Conservation (phyloP, 495 filamentous ascomycete species). For the Aspergillus steynii region DNA sequence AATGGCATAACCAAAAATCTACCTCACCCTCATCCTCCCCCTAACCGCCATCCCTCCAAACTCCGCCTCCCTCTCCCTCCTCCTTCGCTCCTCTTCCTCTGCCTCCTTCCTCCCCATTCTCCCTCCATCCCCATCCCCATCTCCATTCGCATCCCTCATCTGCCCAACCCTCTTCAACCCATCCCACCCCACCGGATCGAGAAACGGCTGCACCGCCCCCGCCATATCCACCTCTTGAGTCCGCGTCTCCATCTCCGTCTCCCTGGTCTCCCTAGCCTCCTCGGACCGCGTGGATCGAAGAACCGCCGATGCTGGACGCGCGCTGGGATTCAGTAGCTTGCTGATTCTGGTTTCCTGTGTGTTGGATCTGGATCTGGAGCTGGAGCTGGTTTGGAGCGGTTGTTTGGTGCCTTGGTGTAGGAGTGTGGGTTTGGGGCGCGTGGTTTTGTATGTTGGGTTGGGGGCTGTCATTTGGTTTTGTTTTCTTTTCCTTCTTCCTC, state of each 20-base stretch:
- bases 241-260: not conserved
- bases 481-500: no score
- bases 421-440: slow-evolving; percentile 43
- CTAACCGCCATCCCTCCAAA: slow-evolving; percentile 36
- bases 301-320: not conserved
- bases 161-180: slow-evolving; percentile 8
- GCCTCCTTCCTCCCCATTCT: slow-evolving; percentile 10
- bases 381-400: not conserved
- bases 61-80: slow-evolving; percentile 28
- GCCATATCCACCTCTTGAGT: slow-evolving; percentile 26
- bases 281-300: not conserved
- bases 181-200: slow-evolving; percentile 27
- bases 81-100: slow-evolving; percentile 20
- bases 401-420: slow-evolving; percentile 34
- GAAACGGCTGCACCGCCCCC: slow-evolving; percentile 29
- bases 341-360: no score
- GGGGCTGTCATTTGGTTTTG: slow-evolving; percentile 1
- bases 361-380: not conserved
- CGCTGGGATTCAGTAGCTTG: not conserved
- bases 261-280: no score
- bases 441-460: slow-evolving; percentile 37
- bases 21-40: slow-evolving; percentile 21
- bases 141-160: not conserved
- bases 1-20: not conserved
- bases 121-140: slow-evolving; percentile 8